A percentile compares a stretch with the other conserved stretches of the same genome.
phyloP scores from a whole-genome alignment of 106 monocot genomes.

The Ottelia alismoides region DNA sequence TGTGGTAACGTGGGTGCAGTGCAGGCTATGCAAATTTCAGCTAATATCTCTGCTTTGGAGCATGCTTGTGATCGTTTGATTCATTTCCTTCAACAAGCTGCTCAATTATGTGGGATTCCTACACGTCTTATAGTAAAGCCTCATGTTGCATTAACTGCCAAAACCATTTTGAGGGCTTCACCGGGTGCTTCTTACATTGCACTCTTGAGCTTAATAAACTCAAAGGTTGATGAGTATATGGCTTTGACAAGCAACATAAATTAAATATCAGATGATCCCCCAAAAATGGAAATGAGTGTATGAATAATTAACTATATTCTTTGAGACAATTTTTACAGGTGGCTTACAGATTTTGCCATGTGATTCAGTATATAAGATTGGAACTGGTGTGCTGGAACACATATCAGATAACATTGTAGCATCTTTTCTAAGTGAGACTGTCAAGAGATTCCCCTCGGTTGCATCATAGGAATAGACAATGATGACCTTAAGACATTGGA shows the following conservation, averaged over 20 bases:
- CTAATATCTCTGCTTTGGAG: constrained; percentile 42
- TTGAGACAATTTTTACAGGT: constrained; percentile 29
- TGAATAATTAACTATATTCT: constrained; percentile 36
- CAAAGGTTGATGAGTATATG: constrained; percentile 48
- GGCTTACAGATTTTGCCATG: constrained; percentile 36
- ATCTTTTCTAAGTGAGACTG: constrained; percentile 39
- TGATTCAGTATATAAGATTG: constrained; percentile 40
- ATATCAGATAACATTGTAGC: constrained; percentile 45
- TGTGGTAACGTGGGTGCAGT: constrained; percentile 19
- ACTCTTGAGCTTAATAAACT: constrained; percentile 24
- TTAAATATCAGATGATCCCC: constrained; percentile 48
- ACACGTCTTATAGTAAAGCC: constrained; percentile 35
- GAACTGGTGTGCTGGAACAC: constrained; percentile 35
- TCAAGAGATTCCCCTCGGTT: constrained; percentile 52
- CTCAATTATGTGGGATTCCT: constrained; percentile 42
- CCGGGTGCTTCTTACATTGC: constrained; percentile 44
- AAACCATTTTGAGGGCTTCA: constrained; percentile 44
- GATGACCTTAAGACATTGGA: constrained; percentile 52
- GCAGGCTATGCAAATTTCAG: constrained; percentile 54
- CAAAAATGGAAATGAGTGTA: constrained; percentile 51
- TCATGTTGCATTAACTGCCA: constrained; percentile 37
- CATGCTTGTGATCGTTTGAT: constrained; percentile 36
- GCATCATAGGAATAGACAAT: constrained; percentile 49
- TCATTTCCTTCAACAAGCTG: constrained; percentile 40
- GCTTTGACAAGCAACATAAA: constrained; percentile 32